Evolutionary conservation across 139 green algal species (phyloP).

Genomic region (Nannochloris sp.): DNA sequence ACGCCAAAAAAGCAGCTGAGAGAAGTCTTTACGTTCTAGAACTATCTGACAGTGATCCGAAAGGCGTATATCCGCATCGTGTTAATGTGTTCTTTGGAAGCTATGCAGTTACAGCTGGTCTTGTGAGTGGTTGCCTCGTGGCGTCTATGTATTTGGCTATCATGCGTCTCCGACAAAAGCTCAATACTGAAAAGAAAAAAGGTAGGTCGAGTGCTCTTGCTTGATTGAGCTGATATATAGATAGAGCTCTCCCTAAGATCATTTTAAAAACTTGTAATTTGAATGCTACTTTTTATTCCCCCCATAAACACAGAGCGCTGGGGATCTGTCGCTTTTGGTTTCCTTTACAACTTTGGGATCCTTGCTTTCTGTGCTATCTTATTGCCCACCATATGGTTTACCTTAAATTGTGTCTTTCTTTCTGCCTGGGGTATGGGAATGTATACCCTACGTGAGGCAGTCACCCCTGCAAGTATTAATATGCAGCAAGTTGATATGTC

Average conservation of each 20-base stretch:
- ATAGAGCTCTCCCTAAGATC: neutral
- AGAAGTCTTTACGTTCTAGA: neutral
- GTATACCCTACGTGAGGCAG: neutral
- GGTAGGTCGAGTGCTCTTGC: neutral
- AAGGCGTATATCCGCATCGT: conserved; percentile 3
- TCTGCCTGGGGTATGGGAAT: neutral
- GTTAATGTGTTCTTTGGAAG: neutral
- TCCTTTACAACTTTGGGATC: neutral
- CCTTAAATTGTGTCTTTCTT: neutral
- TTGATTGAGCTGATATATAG: neutral
- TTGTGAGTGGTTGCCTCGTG: neutral
- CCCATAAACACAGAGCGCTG: conserved; percentile 6
- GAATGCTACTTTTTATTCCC: neutral
- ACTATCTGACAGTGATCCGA: neutral
- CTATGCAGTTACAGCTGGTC: neutral
- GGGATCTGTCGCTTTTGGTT: neutral
- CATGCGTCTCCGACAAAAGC: conserved; percentile 8
- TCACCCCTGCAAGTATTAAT: neutral
- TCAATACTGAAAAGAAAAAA: conserved; percentile 4
- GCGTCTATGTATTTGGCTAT: neutral
- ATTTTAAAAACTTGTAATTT: too few relatives aligned
- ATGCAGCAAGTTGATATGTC: neutral
- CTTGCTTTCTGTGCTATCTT: neutral
- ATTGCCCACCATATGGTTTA: conserved; percentile 5
- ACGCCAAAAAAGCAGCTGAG: neutral